Base-by-base conservation (phyloP, 768 basidiomycete genomes). In the Russula vinacea region DNA sequence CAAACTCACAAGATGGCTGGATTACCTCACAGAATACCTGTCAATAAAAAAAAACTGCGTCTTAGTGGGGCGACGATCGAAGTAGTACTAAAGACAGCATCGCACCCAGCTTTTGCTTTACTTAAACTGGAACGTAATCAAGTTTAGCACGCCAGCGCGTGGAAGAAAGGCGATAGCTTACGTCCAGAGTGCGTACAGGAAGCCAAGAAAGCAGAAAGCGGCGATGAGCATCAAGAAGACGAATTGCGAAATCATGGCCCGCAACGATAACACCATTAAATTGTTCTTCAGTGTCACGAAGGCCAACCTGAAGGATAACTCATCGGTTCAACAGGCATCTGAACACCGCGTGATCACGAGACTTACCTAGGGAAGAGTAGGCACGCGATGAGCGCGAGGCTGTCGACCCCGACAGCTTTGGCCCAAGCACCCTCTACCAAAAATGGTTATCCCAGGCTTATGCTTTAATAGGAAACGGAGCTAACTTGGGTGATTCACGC, bases 181-280 rank as follows among this genome's bases (percentile, higher is more conserved):
- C 84, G 93, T 97, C 89, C 89, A 97, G 11, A 98, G 78, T 0
- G 92, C 93, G 75, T 97, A 98, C 51, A 94, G 74, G 74, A 98
- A 98, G 3, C 94, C 94, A 39, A 87, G 84, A 73, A 97, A 97
- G 71, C 93, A 95, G 72, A 94, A 95, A 1, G 83, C 86, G 5
- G 93, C 92, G 19, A 94, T 89, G 35, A 86, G 70, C 90, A 93
- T 92, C 26, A 93, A 78, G n/a, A 84, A 77, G 24, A 83, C 74
- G 71, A 98, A 98, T 72, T 98, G 94, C 66, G 87, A 80, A 62
- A 98, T 85, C 94, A 98, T 96, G 1, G 94, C 92, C 1, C 96
- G 86, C 37, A 94, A 75, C 8, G 90, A 87, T 26, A 92, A 79
- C 24, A 91, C 88, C 84, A 90, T 87, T 45, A 89, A 77, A 66